A percentile compares a stretch with the other conserved stretches of the same genome.
phyloP scores from a whole-genome alignment of 2,329 filamentous ascomycete genomes.

The Magnaporthiopsis incrustans region DNA sequence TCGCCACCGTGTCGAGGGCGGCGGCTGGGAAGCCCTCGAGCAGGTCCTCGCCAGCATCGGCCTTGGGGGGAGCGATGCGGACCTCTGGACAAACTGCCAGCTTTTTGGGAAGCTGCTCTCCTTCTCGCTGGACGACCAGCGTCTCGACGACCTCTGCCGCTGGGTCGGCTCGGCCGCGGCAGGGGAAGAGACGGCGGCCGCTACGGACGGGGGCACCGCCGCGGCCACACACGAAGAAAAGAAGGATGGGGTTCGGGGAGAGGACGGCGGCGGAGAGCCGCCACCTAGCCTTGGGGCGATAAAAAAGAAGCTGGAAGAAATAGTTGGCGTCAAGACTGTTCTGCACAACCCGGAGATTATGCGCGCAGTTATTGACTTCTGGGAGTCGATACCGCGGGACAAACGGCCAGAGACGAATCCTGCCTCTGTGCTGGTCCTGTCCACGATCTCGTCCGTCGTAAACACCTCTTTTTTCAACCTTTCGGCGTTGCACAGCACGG shows the following conservation, averaged over 20 bases:
- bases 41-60: constrained; percentile 63
- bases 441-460: constrained; percentile 51
- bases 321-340: constrained; percentile 42
- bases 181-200: not conserved
- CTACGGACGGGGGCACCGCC: not conserved
- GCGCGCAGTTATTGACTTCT: constrained; percentile 53
- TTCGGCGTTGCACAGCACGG: constrained; percentile 62
- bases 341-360: constrained; percentile 57
- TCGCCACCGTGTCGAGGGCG: constrained; percentile 62
- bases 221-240: not conserved
- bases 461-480: constrained; percentile 61
- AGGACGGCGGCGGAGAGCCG: constrained; percentile 1
- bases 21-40: constrained; percentile 72
- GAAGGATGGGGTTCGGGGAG: not conserved
- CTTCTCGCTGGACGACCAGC: constrained; percentile 72
- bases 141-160: constrained; percentile 61
- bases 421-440: constrained; percentile 56
- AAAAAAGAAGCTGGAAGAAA: constrained; percentile 33
- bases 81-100: constrained; percentile 60
- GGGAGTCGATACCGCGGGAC: constrained; percentile 51
- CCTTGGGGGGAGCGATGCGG: constrained; percentile 55
- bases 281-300: constrained; percentile 13
- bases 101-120: constrained; percentile 76
- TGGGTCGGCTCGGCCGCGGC: constrained; percentile 25
- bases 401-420: constrained; percentile 28